Conservation (phyloP, 176 grass and related monocot species). For the Puccinellia tenuiflora region DNA sequence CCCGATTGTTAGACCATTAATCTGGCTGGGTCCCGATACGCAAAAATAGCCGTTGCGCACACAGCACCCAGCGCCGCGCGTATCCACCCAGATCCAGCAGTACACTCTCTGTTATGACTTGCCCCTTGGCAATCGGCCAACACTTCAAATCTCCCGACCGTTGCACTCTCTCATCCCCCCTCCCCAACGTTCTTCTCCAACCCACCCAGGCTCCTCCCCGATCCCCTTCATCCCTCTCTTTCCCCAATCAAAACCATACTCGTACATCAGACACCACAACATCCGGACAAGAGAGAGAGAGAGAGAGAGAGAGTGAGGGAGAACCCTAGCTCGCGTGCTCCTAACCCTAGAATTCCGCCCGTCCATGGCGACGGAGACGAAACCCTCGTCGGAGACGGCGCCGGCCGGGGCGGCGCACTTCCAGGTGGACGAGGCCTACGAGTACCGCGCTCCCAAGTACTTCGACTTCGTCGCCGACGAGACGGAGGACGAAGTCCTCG, state of each 20-base stretch:
- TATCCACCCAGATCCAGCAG: background rate
- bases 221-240: background rate
- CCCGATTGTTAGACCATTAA: background rate
- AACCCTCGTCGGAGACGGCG: conserved; percentile 7
- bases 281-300: conserved; percentile 13
- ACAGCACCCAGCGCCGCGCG: background rate
- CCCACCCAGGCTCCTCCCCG: background rate
- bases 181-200: conserved; percentile 35
- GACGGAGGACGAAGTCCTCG: conserved; percentile 46
- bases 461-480: conserved; percentile 78
- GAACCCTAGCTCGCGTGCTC: background rate
- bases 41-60: conserved; percentile 43
- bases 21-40: background rate
- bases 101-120: background rate
- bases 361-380: conserved; percentile 38
- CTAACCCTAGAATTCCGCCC: background rate
- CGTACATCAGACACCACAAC: background rate
- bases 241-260: background rate
- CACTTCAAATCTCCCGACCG: conserved; percentile 72
- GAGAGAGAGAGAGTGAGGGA: background rate
- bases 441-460: conserved; percentile 81
- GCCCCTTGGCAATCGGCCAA: background rate
- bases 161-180: conserved; percentile 3
- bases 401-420: conserved; percentile 5
- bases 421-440: conserved; percentile 67